Evolutionary conservation across 1,139 yeast species (phyloP).

Genomic region (Fermentozyma sake): DNA sequence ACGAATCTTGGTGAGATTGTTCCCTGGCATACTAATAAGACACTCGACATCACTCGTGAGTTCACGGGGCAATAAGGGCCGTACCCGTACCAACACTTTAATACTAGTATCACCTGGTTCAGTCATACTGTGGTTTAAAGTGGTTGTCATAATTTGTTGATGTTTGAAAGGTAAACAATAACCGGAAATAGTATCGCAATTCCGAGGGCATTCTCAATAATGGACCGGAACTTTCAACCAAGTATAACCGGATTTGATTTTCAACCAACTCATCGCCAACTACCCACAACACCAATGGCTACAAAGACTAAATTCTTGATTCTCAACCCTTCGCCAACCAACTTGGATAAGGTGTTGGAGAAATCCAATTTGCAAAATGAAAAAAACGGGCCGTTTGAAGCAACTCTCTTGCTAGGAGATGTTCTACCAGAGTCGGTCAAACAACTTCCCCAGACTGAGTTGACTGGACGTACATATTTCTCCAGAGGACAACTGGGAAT

Average conservation of each 20-base stretch:
- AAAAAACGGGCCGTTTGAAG: slow-evolving; percentile 65
- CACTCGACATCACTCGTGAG: slow-evolving; percentile 10
- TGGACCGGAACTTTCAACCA: too few relatives aligned
- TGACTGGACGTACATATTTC: slow-evolving; percentile 29
- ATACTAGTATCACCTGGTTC: slow-evolving; percentile 20
- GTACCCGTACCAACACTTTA: slow-evolving; percentile 42
- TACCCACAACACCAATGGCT: too few relatives aligned
- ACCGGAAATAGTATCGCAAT: too few relatives aligned
- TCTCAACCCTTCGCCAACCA: slow-evolving; percentile 42
- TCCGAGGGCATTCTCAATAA: too few relatives aligned
- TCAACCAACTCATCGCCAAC: too few relatives aligned
- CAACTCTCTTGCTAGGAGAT: slow-evolving; percentile 51
- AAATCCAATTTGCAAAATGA: slow-evolving; percentile 48
- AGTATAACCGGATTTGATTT: too few relatives aligned
- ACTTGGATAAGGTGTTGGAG: slow-evolving; percentile 36
- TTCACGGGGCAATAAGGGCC: slow-evolving; percentile 42
- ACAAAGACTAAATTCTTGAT: slow-evolving; percentile 34
- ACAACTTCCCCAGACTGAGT: slow-evolving; percentile 14
- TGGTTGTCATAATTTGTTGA: too few relatives aligned
- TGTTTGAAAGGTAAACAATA: slow-evolving; percentile 1
- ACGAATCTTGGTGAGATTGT: slow-evolving; percentile 16
- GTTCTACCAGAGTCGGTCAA: slow-evolving; percentile 17
- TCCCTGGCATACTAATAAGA: slow-evolving; percentile 30
- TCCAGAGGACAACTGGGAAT: slow-evolving; percentile 19
- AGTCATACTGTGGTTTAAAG: too few relatives aligned